A percentile compares a stretch with the other conserved stretches of the same genome.
Conservation (phyloP, 1,139 yeast species). For the Hanseniaspora uvarum region DNA sequence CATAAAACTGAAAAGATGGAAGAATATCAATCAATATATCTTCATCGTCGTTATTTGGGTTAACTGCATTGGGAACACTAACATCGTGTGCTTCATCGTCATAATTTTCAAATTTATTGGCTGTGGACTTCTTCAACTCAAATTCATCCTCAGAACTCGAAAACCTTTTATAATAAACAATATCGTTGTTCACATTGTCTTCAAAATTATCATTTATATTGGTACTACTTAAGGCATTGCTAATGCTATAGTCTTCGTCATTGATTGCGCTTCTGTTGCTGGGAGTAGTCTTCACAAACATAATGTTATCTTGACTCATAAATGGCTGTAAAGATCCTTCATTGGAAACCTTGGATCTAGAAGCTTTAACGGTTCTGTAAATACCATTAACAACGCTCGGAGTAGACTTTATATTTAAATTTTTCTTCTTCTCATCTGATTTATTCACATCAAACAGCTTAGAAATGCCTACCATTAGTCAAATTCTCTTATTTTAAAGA, state of each 20-base stretch:
- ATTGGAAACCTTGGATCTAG: neutral
- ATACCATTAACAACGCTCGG: slow-evolving; percentile 13
- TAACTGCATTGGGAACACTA: neutral
- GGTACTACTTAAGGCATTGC: neutral
- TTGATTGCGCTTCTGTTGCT: slow-evolving; percentile 1
- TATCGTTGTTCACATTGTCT: slow-evolving; percentile 1
- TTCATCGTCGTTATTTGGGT: neutral
- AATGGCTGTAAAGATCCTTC: slow-evolving; percentile 1
- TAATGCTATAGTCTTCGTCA: neutral
- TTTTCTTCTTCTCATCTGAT: neutral
- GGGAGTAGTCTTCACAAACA: slow-evolving; percentile 10
- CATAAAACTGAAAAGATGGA: slow-evolving; percentile 32
- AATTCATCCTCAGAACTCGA: slow-evolving; percentile 15
- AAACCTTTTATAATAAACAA: slow-evolving; percentile 14
- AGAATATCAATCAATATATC: slow-evolving; percentile 25
- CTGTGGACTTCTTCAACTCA: slow-evolving; percentile 3
- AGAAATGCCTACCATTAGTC: neutral
- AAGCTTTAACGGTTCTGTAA: slow-evolving; percentile 11
- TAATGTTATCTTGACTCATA: slow-evolving; percentile 8
- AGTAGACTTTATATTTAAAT: neutral
- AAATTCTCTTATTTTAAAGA: too few species aligned
- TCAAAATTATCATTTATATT: neutral
- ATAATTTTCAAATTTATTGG: neutral
- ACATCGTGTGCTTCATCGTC: neutral
- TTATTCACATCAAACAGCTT: neutral